A percentile compares a stretch with the other conserved stretches of the same genome.
These are phyloP conservation scores for Rheum nobile DNA, from an alignment of 148 eudicot genomes.

Conservation along the genomic window DNA sequence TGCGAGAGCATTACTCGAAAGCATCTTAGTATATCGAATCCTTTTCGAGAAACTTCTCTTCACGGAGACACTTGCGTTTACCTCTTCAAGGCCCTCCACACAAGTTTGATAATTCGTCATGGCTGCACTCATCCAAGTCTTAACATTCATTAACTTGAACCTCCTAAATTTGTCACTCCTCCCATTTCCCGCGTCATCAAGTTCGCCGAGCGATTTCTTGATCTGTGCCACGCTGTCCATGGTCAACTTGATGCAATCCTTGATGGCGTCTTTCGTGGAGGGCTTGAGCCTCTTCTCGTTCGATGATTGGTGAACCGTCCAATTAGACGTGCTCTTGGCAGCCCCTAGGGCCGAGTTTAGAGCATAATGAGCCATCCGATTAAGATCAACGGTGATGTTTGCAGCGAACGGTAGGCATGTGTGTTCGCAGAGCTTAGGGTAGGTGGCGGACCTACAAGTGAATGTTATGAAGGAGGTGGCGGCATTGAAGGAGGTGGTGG, in stretches of 20 bases:
- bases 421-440: slow-evolving; percentile 9
- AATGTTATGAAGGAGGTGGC: not conserved
- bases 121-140: slow-evolving; percentile 54
- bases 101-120: slow-evolving; percentile 37
- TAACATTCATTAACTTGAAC: slow-evolving; percentile 22
- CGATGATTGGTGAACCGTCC: not conserved
- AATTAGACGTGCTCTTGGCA: not conserved
- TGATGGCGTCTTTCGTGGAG: not conserved
- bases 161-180: not conserved
- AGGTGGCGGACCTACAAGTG: slow-evolving; percentile 11
- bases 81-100: slow-evolving; percentile 17
- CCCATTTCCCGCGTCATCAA: not conserved
- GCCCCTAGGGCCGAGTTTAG: not conserved
- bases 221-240: not conserved
- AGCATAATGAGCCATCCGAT: slow-evolving; percentile 7
- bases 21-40: not conserved
- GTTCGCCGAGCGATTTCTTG: not conserved
- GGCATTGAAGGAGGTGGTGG: not conserved
- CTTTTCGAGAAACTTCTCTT: not conserved
- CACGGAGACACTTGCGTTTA: not conserved
- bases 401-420: slow-evolving; percentile 10
- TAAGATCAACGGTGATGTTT: not conserved
- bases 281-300: slow-evolving; percentile 1
- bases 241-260: slow-evolving; percentile 2
- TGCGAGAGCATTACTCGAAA: slow-evolving; percentile 3